Evolutionary conservation across 192 early-diverging fungal genomes (phyloP).

Genomic region (Funneliformis geosporum): DNA sequence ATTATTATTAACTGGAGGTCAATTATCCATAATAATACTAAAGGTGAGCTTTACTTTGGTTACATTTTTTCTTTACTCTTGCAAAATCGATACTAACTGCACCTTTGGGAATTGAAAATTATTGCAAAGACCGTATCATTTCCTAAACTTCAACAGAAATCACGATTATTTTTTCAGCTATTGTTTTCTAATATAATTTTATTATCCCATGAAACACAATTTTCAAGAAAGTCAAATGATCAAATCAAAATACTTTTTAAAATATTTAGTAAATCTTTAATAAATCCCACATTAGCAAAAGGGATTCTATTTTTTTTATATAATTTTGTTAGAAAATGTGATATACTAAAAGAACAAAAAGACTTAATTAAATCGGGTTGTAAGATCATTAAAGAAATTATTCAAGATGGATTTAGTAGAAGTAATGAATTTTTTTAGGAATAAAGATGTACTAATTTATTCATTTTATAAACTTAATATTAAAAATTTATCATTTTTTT

Average conservation of each 20-base stretch:
- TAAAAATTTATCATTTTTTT: too few relatives aligned
- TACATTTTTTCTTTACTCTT: not conserved
- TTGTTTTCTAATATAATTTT: constrained; percentile 68
- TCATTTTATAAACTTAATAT: too few relatives aligned
- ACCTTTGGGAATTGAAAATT: not conserved
- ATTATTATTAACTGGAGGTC: constrained; percentile 70
- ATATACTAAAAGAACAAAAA: constrained; percentile 65
- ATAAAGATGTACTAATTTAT: too few relatives aligned
- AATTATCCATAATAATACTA: constrained; percentile 74
- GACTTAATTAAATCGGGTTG: constrained; percentile 67
- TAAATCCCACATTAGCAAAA: constrained; percentile 71
- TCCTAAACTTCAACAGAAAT: not conserved
- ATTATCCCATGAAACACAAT: constrained; percentile 38
- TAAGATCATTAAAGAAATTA: constrained; percentile 64
- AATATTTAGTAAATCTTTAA: constrained; percentile 58
- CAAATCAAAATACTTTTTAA: constrained; percentile 48
- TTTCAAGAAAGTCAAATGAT: constrained; percentile 12
- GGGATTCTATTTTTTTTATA: constrained; percentile 85
- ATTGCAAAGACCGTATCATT: not conserved
- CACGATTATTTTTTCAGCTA: not conserved
- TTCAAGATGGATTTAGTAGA: not conserved
- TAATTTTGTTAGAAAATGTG: constrained; percentile 66
- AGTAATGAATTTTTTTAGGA: not conserved
- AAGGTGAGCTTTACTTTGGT: constrained; percentile 39
- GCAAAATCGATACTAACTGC: not conserved